Evolutionary conservation across 2,329 filamentous ascomycete species (phyloP).

Genomic region (Penicillium sp.): DNA sequence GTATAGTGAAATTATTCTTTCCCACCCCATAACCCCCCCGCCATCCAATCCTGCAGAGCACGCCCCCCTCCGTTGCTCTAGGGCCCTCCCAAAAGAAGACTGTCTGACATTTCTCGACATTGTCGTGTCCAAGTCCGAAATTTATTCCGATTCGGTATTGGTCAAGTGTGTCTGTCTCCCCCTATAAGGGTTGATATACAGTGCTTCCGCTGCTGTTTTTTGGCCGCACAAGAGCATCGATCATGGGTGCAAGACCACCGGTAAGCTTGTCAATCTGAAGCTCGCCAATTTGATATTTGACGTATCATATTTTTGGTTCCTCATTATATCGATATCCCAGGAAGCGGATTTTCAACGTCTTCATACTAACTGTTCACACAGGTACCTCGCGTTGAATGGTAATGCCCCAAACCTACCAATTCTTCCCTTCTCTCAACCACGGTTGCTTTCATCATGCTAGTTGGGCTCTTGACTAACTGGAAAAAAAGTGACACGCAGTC

Average conservation of each 20-base stretch:
- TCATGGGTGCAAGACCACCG: constrained; percentile 20
- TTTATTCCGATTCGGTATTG: constrained; percentile 2
- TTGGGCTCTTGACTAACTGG: constrained; percentile 6
- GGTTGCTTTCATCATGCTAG: neutral
- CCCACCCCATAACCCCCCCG: constrained; percentile 7
- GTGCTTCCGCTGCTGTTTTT: constrained; percentile 5
- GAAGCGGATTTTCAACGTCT: neutral
- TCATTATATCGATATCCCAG: neutral
- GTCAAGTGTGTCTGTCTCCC: constrained; percentile 1
- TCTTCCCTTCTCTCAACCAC: neutral
- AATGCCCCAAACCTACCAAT: neutral
- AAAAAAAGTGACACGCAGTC: constrained; percentile 43
- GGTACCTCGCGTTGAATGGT: constrained; percentile 2
- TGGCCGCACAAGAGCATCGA: constrained; percentile 3
- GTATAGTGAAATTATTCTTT: constrained; percentile 8
- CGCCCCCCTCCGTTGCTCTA: constrained; percentile 1
- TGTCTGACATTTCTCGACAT: neutral
- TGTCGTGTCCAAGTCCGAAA: neutral
- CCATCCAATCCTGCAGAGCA: constrained; percentile 4
- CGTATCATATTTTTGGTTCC: neutral
- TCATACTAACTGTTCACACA: constrained; percentile 4
- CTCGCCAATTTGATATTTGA: neutral
- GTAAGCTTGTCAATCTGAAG: constrained; percentile 11
- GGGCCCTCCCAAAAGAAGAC: neutral
- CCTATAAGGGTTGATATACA: constrained; percentile 13